Percentiles rank a stretch among this genome's conserved stretches.
These are phyloP conservation scores for Lentinula edodes DNA, from an alignment of 768 basidiomycete genomes.

Conservation along the genomic window DNA sequence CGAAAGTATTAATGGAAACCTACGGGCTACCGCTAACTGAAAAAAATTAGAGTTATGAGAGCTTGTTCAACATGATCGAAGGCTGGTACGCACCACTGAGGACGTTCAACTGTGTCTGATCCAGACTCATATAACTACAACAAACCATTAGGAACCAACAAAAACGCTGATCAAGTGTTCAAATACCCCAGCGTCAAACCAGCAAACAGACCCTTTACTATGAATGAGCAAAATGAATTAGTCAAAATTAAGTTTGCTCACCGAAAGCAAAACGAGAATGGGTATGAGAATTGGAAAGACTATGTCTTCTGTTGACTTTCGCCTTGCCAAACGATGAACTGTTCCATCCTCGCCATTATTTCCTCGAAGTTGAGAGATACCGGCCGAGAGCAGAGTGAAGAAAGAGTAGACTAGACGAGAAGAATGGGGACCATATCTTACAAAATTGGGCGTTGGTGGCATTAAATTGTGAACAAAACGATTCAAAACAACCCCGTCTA, in stretches of 20 bases:
- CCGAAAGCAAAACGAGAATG: constrained; percentile 65
- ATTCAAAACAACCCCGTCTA: background rate
- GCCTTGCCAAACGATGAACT: background rate
- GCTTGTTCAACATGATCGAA: background rate
- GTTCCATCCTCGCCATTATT: background rate
- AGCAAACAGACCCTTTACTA: constrained; percentile 65
- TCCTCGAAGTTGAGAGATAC: background rate
- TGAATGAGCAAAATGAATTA: background rate
- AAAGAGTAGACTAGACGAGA: background rate
- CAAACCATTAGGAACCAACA: background rate
- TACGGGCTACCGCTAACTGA: constrained; percentile 10
- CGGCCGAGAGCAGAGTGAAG: constrained; percentile 1
- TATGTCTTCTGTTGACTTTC: background rate
- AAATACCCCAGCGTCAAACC: constrained; percentile 60
- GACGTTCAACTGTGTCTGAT: constrained; percentile 89
- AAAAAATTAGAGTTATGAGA: background rate
- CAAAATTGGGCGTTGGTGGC: background rate
- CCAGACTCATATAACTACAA: constrained; percentile 82
- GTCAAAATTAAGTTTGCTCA: background rate
- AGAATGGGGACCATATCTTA: background rate
- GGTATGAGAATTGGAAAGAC: constrained; percentile 55
- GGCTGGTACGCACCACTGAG: constrained; percentile 33
- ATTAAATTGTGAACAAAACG: background rate
- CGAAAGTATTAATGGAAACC: background rate
- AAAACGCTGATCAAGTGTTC: background rate